A percentile compares a stretch with the other conserved stretches of the same genome.
Evolutionary conservation across 805 yeast species (phyloP).

Genomic region (Millerago galiae): DNA sequence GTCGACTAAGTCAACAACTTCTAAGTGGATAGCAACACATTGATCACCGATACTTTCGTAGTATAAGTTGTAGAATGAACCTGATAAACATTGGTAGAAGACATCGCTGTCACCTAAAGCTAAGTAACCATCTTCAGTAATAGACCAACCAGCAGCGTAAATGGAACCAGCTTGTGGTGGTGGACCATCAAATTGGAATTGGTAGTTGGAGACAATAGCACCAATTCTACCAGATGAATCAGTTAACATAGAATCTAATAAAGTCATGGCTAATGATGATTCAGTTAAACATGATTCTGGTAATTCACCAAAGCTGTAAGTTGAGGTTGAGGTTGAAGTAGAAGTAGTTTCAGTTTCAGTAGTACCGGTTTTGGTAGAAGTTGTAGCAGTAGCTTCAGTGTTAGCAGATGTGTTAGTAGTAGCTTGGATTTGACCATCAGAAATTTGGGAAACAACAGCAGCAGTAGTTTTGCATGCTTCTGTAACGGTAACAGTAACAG

Average conservation of each 20-base stretch:
- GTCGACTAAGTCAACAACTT: conserved; percentile 48
- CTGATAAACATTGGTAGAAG: conserved; percentile 72
- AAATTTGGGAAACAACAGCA: conserved; percentile 2
- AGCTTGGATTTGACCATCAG: conserved; percentile 53
- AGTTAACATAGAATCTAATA: conserved; percentile 43
- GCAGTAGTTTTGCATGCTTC: conserved; percentile 1
- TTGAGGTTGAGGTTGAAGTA: conserved; percentile 1
- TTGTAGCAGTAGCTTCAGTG: conserved; percentile 9
- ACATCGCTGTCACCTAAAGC: conserved; percentile 56
- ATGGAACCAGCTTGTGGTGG: conserved; percentile 78
- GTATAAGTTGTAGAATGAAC: conserved; percentile 73
- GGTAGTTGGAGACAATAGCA: conserved; percentile 75
- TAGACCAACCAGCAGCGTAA: conserved; percentile 63
- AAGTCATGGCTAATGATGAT: conserved; percentile 48
- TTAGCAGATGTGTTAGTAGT: conserved; percentile 24
- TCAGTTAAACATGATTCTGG: conserved; percentile 39
- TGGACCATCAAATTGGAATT: conserved; percentile 82
- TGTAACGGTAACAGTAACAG: conserved; percentile 1
- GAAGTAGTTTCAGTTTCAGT: too few relatives aligned
- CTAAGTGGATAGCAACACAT: conserved; percentile 57
- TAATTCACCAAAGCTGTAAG: conserved; percentile 17
- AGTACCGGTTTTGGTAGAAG: conserved; percentile 17
- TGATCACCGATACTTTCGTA: conserved; percentile 55
- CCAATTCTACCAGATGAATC: conserved; percentile 66
- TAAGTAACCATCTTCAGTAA: conserved; percentile 48